phyloP scores from a whole-genome alignment of 2,329 filamentous ascomycete genomes.

The Pseudogymnoascus pannorum region DNA sequence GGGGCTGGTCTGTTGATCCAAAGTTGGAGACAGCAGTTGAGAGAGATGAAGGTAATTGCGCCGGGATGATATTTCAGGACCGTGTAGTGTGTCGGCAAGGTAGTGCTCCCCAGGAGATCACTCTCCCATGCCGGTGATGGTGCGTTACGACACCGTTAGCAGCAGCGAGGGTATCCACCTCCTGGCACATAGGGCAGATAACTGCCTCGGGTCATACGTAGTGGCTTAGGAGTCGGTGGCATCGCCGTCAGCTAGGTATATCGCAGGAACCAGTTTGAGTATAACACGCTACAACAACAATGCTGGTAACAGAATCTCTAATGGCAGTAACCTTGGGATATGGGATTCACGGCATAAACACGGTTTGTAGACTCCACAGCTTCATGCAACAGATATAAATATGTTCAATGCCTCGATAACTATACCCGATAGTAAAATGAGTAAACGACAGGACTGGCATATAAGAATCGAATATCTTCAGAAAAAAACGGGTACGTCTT shows the following conservation, averaged over 20 bases:
- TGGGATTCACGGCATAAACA: not conserved
- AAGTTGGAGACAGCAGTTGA: not conserved
- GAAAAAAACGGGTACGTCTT: not conserved
- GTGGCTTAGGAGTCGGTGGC: not conserved
- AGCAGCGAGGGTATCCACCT: too few relatives aligned
- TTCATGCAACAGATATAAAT: constrained; percentile 2
- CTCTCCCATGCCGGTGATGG: too few relatives aligned
- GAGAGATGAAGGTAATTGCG: not conserved
- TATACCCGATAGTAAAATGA: constrained; percentile 6
- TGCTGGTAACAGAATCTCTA: not conserved
- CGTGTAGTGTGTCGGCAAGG: not conserved
- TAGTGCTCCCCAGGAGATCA: not conserved
- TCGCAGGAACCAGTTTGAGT: not conserved
- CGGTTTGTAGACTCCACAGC: not conserved
- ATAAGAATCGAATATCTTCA: constrained; percentile 4
- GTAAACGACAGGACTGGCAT: not conserved
- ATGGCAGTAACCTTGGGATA: not conserved
- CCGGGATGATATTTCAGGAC: not conserved
- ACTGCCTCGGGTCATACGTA: too few relatives aligned
- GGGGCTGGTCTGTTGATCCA: not conserved
- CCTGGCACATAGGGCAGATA: too few relatives aligned
- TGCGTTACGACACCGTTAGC: too few relatives aligned
- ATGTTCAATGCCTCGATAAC: not conserved
- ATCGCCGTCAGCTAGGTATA: not conserved
- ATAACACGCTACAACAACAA: not conserved